These are phyloP conservation scores for Trichothecium sympodiale DNA, from an alignment of 2,329 filamentous ascomycete species.

Conservation along the genomic window DNA sequence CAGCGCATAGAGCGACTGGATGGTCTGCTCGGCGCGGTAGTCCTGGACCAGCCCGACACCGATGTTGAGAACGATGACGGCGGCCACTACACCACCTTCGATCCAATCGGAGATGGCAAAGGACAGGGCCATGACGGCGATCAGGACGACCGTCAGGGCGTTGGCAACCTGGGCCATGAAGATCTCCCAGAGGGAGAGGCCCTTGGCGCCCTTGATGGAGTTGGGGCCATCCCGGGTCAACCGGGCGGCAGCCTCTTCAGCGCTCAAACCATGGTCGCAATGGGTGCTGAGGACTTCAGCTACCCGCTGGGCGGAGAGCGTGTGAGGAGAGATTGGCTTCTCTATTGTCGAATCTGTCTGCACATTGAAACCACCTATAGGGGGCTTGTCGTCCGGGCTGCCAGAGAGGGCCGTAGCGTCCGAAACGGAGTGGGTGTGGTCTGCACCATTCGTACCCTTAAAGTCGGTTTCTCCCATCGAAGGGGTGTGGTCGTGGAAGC, in stretches of 20 bases:
- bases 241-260: conserved; percentile 51
- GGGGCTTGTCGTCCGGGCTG: conserved; percentile 26
- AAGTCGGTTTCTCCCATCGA: conserved; percentile 30
- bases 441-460: conserved; percentile 28
- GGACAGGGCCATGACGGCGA: conserved; percentile 62
- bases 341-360: conserved; percentile 22
- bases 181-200: conserved; percentile 64
- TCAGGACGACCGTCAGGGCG: conserved; percentile 62
- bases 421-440: conserved; percentile 25
- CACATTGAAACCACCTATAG: conserved; percentile 20
- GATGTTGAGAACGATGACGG: conserved; percentile 57
- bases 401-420: conserved; percentile 22
- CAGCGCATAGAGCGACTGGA: conserved; percentile 47
- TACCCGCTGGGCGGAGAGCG: conserved; percentile 21
- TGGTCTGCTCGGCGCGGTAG: conserved; percentile 50
- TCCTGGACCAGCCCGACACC: conserved; percentile 54
- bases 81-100: conserved; percentile 51
- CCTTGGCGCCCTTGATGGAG: conserved; percentile 59
- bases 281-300: conserved; percentile 29
- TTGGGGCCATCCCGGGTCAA: conserved; percentile 58
- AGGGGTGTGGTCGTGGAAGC: conserved; percentile 16
- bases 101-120: conserved; percentile 56
- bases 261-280: conserved; percentile 48
- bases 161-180: conserved; percentile 68
- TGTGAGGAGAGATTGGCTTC: conserved; percentile 22